phyloP scores from a whole-genome alignment of 148 eudicot species.

The Chenopodium suecicum region DNA sequence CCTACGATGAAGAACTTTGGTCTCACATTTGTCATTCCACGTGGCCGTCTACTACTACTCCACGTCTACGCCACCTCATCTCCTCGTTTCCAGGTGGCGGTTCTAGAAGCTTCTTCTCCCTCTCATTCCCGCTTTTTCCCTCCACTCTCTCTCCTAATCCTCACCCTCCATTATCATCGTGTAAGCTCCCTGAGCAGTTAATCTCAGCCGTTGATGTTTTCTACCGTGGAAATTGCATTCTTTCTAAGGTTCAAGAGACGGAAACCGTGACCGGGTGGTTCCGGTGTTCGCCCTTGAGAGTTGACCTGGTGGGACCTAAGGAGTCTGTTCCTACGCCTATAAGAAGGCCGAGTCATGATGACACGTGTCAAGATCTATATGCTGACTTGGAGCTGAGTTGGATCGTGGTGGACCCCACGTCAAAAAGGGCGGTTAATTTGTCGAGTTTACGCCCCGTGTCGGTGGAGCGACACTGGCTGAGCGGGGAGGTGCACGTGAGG shows the following conservation, averaged over 20 bases:
- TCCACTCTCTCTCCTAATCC: slow-evolving; percentile 23
- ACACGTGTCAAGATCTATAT: slow-evolving; percentile 39
- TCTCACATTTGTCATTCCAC: slow-evolving; percentile 53
- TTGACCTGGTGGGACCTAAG: slow-evolving; percentile 68
- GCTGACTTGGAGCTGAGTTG: slow-evolving; percentile 59
- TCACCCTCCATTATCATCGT: slow-evolving; percentile 17
- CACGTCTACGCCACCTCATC: slow-evolving; percentile 45
- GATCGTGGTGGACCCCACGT: slow-evolving; percentile 54
- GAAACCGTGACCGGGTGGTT: slow-evolving; percentile 70
- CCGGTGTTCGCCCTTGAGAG: slow-evolving; percentile 71
- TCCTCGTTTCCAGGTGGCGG: slow-evolving; percentile 58
- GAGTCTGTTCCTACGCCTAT: slow-evolving; percentile 51
- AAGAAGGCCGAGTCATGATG: slow-evolving; percentile 41
- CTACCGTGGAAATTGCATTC: slow-evolving; percentile 43
- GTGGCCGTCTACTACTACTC: slow-evolving; percentile 71
- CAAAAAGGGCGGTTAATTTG: slow-evolving; percentile 43
- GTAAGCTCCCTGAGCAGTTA: slow-evolving; percentile 29
- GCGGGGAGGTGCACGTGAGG: slow-evolving; percentile 62
- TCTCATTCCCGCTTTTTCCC: slow-evolving; percentile 47
- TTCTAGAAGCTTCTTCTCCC: slow-evolving; percentile 60
- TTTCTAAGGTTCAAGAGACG: slow-evolving; percentile 52
- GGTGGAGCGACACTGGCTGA: slow-evolving; percentile 74
- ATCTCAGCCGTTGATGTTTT: slow-evolving; percentile 85
- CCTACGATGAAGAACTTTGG: slow-evolving; percentile 54
- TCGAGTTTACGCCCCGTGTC: slow-evolving; percentile 59